Evolutionary conservation across 2,329 filamentous ascomycete species (phyloP).

Genomic region (Hymenoscyphus repandus): DNA sequence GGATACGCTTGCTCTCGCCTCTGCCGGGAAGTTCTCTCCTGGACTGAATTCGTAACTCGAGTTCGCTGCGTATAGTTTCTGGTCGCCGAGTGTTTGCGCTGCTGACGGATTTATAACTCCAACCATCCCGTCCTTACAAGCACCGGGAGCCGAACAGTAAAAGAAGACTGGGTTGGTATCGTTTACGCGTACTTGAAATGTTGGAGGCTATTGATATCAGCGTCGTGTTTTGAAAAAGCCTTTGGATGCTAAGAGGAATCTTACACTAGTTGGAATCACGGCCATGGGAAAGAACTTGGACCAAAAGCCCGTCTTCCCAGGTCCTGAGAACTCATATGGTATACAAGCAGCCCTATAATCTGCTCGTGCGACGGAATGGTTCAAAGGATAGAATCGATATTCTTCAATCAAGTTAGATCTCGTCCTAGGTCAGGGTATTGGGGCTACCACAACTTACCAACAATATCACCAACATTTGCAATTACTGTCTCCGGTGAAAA

Average conservation of each 20-base stretch:
- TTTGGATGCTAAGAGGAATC: slow-evolving; percentile 11
- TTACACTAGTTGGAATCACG: slow-evolving; percentile 37
- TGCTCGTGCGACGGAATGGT: slow-evolving; percentile 57
- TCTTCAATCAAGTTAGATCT: slow-evolving; percentile 14
- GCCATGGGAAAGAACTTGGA: slow-evolving; percentile 37
- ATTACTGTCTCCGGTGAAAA: slow-evolving; percentile 19
- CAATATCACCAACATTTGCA: slow-evolving; percentile 21
- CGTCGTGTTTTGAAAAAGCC: neutral
- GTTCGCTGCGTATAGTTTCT: slow-evolving; percentile 19
- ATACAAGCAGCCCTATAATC: slow-evolving; percentile 54
- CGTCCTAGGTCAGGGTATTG: neutral
- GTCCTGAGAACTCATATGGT: slow-evolving; percentile 49
- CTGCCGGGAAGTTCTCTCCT: slow-evolving; percentile 20
- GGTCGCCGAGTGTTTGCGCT: slow-evolving; percentile 20
- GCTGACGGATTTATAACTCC: slow-evolving; percentile 66
- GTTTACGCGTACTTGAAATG: slow-evolving; percentile 47
- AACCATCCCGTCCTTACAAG: slow-evolving; percentile 68
- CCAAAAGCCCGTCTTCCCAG: slow-evolving; percentile 37
- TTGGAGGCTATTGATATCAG: slow-evolving; percentile 29
- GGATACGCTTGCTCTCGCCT: slow-evolving; percentile 10
- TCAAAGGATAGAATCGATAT: slow-evolving; percentile 58
- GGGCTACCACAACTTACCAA: slow-evolving; percentile 13
- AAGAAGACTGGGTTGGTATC: slow-evolving; percentile 61
- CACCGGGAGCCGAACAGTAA: slow-evolving; percentile 63
- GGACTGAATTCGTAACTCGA: slow-evolving; percentile 19